Evolutionary conservation across 768 basidiomycete species (phyloP), one percentile per base, ranked within the genome.

Genomic region (Naganishia vaughanmartiniae): DNA sequence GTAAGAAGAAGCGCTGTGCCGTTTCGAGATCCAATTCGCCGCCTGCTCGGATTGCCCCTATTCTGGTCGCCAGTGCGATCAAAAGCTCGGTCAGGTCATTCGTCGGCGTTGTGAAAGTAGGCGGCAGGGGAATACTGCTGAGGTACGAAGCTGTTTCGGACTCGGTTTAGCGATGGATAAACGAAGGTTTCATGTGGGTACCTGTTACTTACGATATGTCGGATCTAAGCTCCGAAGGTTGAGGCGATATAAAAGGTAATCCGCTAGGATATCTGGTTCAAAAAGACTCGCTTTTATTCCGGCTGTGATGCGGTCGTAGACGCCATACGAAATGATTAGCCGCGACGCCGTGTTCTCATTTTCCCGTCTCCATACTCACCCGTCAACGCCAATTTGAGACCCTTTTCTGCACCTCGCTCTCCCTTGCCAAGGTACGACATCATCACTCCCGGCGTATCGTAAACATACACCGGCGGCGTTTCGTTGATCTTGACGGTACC

Each of bases 361-460:
- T n/a, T 14, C 21, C 21, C 17, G 65, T 10, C 10, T 24, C 46
- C 54, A 24, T n/a, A 74, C 76, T 70, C 84, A 91, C 94, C 91
- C 54, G 96, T 97, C 70, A 97, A 83, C 57, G 92, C 94, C 26
- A 97, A 86, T 81, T 94, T 97, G 66, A 96, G 85, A 14, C 91
- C 95, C 76, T 91, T 85, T 81, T 99, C 96, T 63, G 92, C 89
- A 21, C 93, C 95, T 73, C 85, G 85, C 67, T 86, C 85, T 5
- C 96, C 96, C 70, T 84, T 87, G 0, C 96, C 96, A 34, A 98
- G 85, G 82, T 90, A 98, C 14, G 93, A 92, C 53, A 96, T 84
- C 94, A 98, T 98, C 56, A 98, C 91, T 2, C 96, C 96, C 1
- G 96, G 96, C 11, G 92, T 89, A 83, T 99, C 96, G 76, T 89